These are phyloP conservation scores for Hippophae tibetana DNA, from an alignment of 306 rosid genomes.

Conservation along the genomic window DNA sequence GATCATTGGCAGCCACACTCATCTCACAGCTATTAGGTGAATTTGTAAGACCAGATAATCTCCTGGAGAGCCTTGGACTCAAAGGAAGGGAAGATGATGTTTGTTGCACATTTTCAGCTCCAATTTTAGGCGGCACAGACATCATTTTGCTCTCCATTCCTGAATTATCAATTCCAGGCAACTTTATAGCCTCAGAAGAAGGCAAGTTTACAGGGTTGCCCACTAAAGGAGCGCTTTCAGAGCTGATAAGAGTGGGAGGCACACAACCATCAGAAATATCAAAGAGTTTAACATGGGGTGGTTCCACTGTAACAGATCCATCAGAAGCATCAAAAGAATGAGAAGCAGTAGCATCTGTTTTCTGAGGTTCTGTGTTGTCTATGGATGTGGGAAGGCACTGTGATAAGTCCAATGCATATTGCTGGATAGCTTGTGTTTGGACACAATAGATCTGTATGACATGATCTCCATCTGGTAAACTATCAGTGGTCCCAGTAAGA, in stretches of 20 bases:
- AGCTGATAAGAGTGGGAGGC: constrained; percentile 18
- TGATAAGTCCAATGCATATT: constrained; percentile 54
- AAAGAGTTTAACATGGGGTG: constrained; percentile 11
- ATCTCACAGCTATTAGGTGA: constrained; percentile 33
- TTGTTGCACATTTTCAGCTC: constrained; percentile 29
- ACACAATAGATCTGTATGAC: constrained; percentile 59
- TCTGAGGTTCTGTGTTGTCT: constrained; percentile 41
- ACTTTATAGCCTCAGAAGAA: constrained; percentile 35
- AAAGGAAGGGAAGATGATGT: constrained; percentile 38
- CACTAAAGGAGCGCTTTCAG: constrained; percentile 28
- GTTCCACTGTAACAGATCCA: constrained; percentile 26
- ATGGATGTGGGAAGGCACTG: constrained; percentile 68
- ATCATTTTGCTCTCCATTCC: constrained; percentile 27
- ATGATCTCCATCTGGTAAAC: constrained; percentile 55
- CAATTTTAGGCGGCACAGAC: constrained; percentile 29
- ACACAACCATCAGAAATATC: constrained; percentile 3
- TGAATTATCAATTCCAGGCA: constrained; percentile 30
- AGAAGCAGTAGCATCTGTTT: constrained; percentile 27
- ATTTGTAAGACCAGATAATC: constrained; percentile 34
- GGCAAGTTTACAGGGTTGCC: constrained; percentile 28
- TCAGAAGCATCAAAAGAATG: constrained; percentile 28
- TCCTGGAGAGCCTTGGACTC: constrained; percentile 46
- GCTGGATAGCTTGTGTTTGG: constrained; percentile 81
- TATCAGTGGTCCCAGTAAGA: constrained; percentile 60
- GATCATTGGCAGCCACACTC: constrained; percentile 23